These are phyloP conservation scores for Pyrenochaeta sp. DNA, from an alignment of 2,329 filamentous ascomycete genomes.

Conservation along the genomic window DNA sequence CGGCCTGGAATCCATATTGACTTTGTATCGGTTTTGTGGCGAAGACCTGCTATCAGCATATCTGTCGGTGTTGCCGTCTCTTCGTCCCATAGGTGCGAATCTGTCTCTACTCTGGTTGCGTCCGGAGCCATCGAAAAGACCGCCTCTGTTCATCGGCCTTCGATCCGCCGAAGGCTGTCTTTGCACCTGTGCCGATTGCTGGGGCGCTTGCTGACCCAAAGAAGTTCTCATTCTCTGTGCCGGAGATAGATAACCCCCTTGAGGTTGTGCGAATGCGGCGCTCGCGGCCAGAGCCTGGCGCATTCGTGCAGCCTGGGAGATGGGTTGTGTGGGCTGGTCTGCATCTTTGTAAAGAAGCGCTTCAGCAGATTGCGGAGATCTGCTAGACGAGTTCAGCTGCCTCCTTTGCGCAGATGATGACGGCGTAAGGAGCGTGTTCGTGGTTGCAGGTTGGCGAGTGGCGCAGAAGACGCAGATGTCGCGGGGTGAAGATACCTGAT, in stretches of 20 bases:
- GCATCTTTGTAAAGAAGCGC: slow-evolving; percentile 36
- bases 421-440: slow-evolving; percentile 21
- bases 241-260: slow-evolving; percentile 22
- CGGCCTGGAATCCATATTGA: slow-evolving; percentile 43
- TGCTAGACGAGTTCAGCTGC: slow-evolving; percentile 43
- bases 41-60: slow-evolving; percentile 9
- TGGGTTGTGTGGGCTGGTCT: slow-evolving; percentile 19
- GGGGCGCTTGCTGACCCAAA: slow-evolving; percentile 9
- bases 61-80: slow-evolving; percentile 4
- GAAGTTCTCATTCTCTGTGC: slow-evolving; percentile 27
- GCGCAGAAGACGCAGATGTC: slow-evolving; percentile 52
- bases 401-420: slow-evolving; percentile 36
- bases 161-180: slow-evolving; percentile 22
- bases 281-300: slow-evolving; percentile 32
- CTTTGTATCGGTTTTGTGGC: slow-evolving; percentile 30
- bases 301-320: slow-evolving; percentile 41
- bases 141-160: slow-evolving; percentile 21
- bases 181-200: slow-evolving; percentile 13
- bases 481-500: slow-evolving; percentile 45
- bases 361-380: slow-evolving; percentile 41
- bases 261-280: slow-evolving; percentile 18
- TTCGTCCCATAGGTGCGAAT: slow-evolving; percentile 16
- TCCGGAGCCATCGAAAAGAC: slow-evolving; percentile 20
- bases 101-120: slow-evolving; percentile 30
- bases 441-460: slow-evolving; percentile 40